Percentiles rank a stretch among this genome's conserved stretches.
These are phyloP conservation scores for Amaranthus palmeri DNA, from an alignment of 148 eudicot species.

Conservation along the genomic window DNA sequence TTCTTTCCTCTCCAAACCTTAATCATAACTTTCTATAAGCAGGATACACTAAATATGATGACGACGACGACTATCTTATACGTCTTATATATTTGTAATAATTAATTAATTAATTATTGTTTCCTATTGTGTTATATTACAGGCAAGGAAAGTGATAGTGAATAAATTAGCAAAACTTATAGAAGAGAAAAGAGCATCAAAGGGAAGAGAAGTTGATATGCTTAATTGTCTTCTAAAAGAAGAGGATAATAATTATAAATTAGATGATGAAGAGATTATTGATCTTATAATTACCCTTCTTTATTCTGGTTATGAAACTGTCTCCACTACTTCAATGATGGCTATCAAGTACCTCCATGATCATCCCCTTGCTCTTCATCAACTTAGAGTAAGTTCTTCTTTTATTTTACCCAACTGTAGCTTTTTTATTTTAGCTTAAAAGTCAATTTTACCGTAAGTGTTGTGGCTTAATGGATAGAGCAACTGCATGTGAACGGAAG, in stretches of 20 bases:
- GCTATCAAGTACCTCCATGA: conserved; percentile 98
- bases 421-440: too few species aligned
- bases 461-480: too few species aligned
- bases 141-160: conserved; percentile 83
- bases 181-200: conserved; percentile 55
- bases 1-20: too few species aligned
- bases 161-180: conserved; percentile 50
- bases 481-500: too few species aligned
- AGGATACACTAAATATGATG: too few species aligned
- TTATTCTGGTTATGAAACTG: conserved; percentile 97
- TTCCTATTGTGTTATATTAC: neutral
- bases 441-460: too few species aligned
- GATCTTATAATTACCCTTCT: conserved; percentile 89
- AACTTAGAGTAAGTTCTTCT: conserved; percentile 61
- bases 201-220: conserved; percentile 52
- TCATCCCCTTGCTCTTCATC: conserved; percentile 81
- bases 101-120: neutral
- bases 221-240: conserved; percentile 54
- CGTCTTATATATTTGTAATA: too few species aligned
- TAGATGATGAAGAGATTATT: conserved; percentile 87
- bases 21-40: too few species aligned
- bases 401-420: neutral
- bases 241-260: conserved; percentile 55
- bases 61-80: too few species aligned
- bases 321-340: conserved; percentile 99